Evolutionary conservation across 2,329 filamentous ascomycete genomes (phyloP).

Genomic region (Zymoseptoria crescenta): DNA sequence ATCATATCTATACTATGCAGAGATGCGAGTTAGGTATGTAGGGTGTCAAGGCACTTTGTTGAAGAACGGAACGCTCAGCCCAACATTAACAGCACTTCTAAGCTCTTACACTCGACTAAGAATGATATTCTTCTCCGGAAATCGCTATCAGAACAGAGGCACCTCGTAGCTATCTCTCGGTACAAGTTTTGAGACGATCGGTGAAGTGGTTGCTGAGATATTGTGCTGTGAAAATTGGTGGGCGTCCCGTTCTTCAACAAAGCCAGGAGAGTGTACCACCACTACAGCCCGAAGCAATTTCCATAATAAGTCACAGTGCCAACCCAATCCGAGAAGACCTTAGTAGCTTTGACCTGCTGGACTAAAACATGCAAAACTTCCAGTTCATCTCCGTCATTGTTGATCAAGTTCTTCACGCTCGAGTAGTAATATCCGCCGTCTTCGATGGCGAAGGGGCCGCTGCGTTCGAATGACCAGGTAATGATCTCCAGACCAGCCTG

Average conservation of each 20-base stretch:
- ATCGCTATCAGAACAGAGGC: no score
- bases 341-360: constrained; percentile 52
- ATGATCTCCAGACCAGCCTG: constrained; percentile 57
- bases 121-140: no score
- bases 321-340: constrained; percentile 63
- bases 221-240: no score
- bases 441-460: constrained; percentile 46
- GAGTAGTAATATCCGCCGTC: constrained; percentile 49
- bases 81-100: no score
- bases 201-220: no score
- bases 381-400: constrained; percentile 59
- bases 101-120: no score
- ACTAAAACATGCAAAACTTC: constrained; percentile 58
- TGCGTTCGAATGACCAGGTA: constrained; percentile 62
- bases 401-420: constrained; percentile 47
- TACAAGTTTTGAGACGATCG: no score
- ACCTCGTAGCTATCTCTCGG: no score
- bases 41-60: no score
- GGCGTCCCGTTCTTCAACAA: no score
- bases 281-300: constrained; percentile 52
- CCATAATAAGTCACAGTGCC: constrained; percentile 63
- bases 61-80: no score
- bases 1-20: background rate
- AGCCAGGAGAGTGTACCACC: background rate
- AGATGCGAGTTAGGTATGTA: background rate